Conservation (phyloP, 139 green algal species). For the Closterium sp. region DNA sequence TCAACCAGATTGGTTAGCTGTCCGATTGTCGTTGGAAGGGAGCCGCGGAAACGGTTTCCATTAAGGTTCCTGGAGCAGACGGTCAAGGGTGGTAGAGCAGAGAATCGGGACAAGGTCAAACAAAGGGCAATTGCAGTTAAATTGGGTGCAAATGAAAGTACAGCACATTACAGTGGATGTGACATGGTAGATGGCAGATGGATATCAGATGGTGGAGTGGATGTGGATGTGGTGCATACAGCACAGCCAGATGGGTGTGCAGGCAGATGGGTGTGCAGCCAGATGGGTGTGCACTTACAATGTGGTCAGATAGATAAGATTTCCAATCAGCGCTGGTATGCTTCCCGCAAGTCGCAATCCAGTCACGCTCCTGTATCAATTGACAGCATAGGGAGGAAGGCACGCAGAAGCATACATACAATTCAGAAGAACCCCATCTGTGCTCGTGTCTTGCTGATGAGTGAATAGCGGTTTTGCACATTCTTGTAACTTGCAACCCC, state of each 20-base stretch:
- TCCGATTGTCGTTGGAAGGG: not conserved
- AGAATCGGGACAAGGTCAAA: too few species aligned
- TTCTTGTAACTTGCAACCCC: too few species aligned
- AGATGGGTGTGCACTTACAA: not conserved
- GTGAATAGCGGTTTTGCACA: too few species aligned
- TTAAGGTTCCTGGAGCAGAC: not conserved
- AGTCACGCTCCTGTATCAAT: not conserved
- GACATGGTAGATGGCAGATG: too few species aligned
- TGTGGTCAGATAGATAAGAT: not conserved
- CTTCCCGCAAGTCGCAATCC: not conserved
- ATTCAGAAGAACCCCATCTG: too few species aligned
- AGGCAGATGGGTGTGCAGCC: not conserved
- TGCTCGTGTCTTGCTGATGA: not conserved
- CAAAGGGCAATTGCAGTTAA: not conserved
- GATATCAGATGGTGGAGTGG: too few species aligned
- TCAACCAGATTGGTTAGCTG: not conserved
- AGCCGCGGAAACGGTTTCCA: not conserved
- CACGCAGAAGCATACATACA: too few species aligned
- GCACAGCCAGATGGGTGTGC: too few species aligned
- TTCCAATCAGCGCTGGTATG: not conserved
- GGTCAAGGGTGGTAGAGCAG: not conserved
- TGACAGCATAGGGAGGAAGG: not conserved
- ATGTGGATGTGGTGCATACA: too few species aligned
- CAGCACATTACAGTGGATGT: not conserved
- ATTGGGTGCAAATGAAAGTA: not conserved